phyloP scores from a whole-genome alignment of 2,329 filamentous ascomycete species.

The Neofusicoccum kwambonambiense region DNA sequence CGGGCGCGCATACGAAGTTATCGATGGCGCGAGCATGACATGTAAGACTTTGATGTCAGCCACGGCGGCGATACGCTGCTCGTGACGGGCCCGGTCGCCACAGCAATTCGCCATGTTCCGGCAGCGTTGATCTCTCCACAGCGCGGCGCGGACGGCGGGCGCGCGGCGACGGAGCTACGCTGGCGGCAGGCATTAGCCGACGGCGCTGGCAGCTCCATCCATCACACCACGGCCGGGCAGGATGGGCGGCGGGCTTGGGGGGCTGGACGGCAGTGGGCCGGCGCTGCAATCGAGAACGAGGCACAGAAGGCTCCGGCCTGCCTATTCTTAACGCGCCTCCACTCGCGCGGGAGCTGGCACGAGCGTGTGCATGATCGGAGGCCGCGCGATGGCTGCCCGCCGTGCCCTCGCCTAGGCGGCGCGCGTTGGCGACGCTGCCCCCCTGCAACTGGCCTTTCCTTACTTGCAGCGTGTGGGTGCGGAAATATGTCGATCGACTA shows the following conservation, averaged over 20 bases:
- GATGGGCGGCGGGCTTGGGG: neutral
- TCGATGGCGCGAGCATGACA: conserved; percentile 14
- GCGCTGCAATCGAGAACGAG: conserved; percentile 10
- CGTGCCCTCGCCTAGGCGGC: conserved; percentile 13
- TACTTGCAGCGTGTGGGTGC: conserved; percentile 13
- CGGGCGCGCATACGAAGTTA: conserved; percentile 4
- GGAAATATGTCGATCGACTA: conserved; percentile 17
- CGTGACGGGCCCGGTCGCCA: conserved; percentile 13
- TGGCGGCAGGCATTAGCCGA: conserved; percentile 11
- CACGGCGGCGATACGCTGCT: conserved; percentile 9
- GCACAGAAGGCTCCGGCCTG: conserved; percentile 6
- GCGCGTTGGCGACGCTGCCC: neutral
- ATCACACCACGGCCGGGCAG: conserved; percentile 8
- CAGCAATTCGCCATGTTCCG: conserved; percentile 18
- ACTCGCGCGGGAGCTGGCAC: conserved; percentile 16
- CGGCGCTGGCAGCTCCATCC: neutral
- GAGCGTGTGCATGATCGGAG: conserved; percentile 16
- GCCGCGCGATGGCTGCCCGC: conserved; percentile 8
- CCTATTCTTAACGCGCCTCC: conserved; percentile 18
- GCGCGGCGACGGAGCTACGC: neutral
- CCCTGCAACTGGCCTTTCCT: conserved; percentile 9
- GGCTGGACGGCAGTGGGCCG: conserved; percentile 3
- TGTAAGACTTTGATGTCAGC: conserved; percentile 16
- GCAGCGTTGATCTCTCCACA: neutral
- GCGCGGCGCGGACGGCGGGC: too few relatives aligned